phyloP scores from a whole-genome alignment of 148 eudicot genomes.

The Cornus controversa region DNA sequence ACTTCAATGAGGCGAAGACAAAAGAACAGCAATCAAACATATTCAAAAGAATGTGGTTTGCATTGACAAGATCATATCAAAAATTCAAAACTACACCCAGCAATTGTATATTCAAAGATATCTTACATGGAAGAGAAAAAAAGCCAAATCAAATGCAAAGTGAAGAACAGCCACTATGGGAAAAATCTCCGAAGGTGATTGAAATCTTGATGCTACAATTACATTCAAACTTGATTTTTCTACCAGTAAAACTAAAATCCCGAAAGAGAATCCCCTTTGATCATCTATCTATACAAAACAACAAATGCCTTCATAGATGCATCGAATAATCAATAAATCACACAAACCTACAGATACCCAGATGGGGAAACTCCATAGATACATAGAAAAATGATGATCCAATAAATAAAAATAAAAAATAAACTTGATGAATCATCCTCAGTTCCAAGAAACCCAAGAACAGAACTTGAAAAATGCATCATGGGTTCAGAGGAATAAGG shows the following conservation, averaged over 20 bases:
- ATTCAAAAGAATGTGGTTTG: neutral
- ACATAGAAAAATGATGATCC: slow-evolving; percentile 1
- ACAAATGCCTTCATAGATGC: neutral
- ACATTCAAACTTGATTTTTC: neutral
- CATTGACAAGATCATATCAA: neutral
- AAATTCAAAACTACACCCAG: neutral
- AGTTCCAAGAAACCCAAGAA: slow-evolving; percentile 12
- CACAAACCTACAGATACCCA: slow-evolving; percentile 3
- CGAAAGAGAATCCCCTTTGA: slow-evolving; percentile 3
- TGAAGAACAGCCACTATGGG: neutral
- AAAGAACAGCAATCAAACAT: too few species aligned
- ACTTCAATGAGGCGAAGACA: neutral
- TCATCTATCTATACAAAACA: neutral
- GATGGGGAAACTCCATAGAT: slow-evolving; percentile 16
- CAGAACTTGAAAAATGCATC: slow-evolving; percentile 2
- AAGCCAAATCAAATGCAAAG: neutral
- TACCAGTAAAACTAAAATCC: neutral
- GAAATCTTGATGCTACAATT: neutral
- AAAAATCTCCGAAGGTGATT: neutral
- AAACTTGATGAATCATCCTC: slow-evolving; percentile 1
- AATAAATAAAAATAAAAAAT: neutral
- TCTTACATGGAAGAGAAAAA: neutral
- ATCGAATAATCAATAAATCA: slow-evolving; percentile 5
- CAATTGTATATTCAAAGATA: neutral
- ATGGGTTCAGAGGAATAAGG: neutral